Evolutionary conservation across 768 basidiomycete genomes (phyloP).

Genomic region (Mycena metata): DNA sequence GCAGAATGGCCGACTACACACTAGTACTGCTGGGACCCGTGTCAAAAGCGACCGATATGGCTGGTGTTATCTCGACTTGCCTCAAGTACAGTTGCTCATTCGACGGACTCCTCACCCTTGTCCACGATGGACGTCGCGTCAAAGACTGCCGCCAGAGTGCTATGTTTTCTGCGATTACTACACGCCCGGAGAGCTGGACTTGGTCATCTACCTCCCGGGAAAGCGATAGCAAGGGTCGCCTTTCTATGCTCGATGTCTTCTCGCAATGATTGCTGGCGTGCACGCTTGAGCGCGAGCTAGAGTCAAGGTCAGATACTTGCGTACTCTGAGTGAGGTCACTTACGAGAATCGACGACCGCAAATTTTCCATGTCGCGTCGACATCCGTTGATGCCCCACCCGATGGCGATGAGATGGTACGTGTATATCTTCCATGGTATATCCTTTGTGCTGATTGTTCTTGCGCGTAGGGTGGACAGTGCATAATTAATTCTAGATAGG

Average conservation of each 20-base stretch:
- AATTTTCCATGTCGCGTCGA: not conserved
- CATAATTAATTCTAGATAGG: not conserved
- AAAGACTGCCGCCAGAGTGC: not conserved
- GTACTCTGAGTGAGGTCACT: not conserved
- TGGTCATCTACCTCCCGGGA: not conserved
- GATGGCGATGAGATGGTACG: not conserved
- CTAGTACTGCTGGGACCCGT: too few relatives aligned
- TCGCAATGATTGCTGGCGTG: constrained; percentile 9
- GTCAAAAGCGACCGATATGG: too few relatives aligned
- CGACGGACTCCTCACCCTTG: not conserved
- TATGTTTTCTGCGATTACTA: not conserved
- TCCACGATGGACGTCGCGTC: not conserved
- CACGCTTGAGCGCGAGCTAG: constrained; percentile 15
- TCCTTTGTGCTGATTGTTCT: not conserved
- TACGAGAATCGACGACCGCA: constrained; percentile 11
- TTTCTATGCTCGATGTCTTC: not conserved
- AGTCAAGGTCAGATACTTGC: not conserved
- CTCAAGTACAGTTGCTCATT: not conserved
- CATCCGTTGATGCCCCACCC: not conserved
- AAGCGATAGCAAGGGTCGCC: not conserved
- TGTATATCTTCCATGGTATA: constrained; percentile 9
- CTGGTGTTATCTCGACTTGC: too few relatives aligned
- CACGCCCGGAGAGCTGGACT: not conserved
- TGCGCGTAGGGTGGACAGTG: not conserved
- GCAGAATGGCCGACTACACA: too few relatives aligned